phyloP scores from a whole-genome alignment of 2,329 filamentous ascomycete genomes.

The Phaeoacremonium minimum region DNA sequence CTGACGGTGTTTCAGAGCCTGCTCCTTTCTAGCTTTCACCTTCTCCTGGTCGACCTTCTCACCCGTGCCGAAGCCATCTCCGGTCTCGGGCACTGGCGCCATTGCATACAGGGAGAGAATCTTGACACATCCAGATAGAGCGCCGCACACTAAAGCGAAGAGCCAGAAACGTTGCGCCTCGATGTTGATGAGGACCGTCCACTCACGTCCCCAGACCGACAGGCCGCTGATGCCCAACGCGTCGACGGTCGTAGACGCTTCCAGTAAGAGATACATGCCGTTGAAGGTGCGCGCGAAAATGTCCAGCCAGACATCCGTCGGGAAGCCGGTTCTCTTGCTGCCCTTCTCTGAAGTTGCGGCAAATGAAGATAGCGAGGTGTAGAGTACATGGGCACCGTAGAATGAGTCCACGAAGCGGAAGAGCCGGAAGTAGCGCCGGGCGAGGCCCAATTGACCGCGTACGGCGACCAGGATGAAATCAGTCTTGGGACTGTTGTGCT shows the following conservation, averaged over 20 bases:
- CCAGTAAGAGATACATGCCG: slow-evolving; percentile 64
- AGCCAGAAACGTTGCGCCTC: slow-evolving; percentile 71
- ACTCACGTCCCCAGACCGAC: slow-evolving; percentile 46
- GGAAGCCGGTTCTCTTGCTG: slow-evolving; percentile 8
- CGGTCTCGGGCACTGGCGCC: slow-evolving; percentile 26
- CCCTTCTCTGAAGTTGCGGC: slow-evolving; percentile 5
- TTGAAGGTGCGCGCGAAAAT: slow-evolving; percentile 54
- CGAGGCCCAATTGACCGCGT: slow-evolving; percentile 9
- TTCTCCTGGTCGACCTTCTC: slow-evolving; percentile 8
- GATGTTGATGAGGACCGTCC: slow-evolving; percentile 40
- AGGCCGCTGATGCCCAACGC: slow-evolving; percentile 35
- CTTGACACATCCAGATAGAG: slow-evolving; percentile 36
- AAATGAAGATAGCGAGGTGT: slow-evolving; percentile 16
- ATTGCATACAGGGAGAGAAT: slow-evolving; percentile 30
- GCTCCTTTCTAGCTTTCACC: slow-evolving; percentile 25
- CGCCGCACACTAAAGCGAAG: slow-evolving; percentile 50
- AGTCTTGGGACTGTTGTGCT: slow-evolving; percentile 1
- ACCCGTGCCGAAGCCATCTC: slow-evolving; percentile 20
- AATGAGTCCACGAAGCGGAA: slow-evolving; percentile 66
- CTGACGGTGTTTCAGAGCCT: slow-evolving; percentile 21
- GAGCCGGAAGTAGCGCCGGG: slow-evolving; percentile 61
- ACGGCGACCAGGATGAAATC: slow-evolving; percentile 2
- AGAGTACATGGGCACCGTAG: slow-evolving; percentile 40
- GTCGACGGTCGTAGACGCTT: slow-evolving; percentile 59
- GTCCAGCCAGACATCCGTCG: slow-evolving; percentile 42